Evolutionary conservation across 2,329 filamentous ascomycete species (phyloP).

Genomic region (Chalaropsis ovoidea): DNA sequence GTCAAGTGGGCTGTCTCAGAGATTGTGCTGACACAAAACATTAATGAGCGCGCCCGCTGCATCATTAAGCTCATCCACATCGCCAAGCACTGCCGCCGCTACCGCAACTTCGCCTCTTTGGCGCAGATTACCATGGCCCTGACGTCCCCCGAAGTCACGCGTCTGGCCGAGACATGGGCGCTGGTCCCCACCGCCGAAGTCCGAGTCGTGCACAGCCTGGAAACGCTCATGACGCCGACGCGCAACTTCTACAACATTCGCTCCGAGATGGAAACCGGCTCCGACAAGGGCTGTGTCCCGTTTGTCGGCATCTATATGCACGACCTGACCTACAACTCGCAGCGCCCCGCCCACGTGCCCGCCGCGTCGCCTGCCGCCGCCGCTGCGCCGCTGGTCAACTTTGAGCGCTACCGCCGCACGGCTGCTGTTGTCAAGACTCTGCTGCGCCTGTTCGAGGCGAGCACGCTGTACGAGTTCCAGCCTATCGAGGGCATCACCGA

Average conservation of each 20-base stretch:
- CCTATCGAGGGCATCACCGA: conserved; percentile 68
- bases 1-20: conserved; percentile 80
- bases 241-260: conserved; percentile 69
- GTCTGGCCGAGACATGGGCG: conserved; percentile 60
- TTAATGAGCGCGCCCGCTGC: conserved; percentile 63
- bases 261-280: conserved; percentile 63
- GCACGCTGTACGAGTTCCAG: conserved; percentile 61
- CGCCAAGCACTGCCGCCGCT: conserved; percentile 60
- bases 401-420: conserved; percentile 67
- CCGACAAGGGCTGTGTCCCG: conserved; percentile 65
- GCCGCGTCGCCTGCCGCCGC: conserved; percentile 53
- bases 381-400: conserved; percentile 65
- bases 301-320: conserved; percentile 79
- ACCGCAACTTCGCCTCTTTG: conserved; percentile 76
- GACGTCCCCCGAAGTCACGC: conserved; percentile 59
- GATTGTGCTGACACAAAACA: conserved; percentile 60
- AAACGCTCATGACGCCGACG: conserved; percentile 62
- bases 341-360: conserved; percentile 61
- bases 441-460: conserved; percentile 67
- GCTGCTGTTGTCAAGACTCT: conserved; percentile 71
- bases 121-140: conserved; percentile 71
- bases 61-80: conserved; percentile 78
- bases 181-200: conserved; percentile 56
- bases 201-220: conserved; percentile 56
- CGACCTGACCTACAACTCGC: conserved; percentile 70